A percentile compares a stretch with the other conserved stretches of the same genome.
Conservation (phyloP, 2,329 filamentous ascomycete genomes). For the Penicillium hesseltinei region DNA sequence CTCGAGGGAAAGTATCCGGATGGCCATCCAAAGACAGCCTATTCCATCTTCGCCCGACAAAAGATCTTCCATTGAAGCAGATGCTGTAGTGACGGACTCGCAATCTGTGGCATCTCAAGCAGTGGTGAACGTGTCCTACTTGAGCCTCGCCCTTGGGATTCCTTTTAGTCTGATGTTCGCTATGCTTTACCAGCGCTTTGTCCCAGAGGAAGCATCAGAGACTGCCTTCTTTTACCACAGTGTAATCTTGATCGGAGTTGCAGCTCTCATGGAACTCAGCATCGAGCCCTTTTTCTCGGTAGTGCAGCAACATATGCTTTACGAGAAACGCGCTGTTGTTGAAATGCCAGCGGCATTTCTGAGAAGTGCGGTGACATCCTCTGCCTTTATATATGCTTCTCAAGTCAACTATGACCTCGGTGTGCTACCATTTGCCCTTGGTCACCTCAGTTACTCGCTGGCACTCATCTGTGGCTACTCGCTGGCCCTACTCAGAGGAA, state of each 20-base stretch:
- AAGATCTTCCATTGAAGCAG: slow-evolving; percentile 5
- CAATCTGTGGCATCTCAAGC: slow-evolving; percentile 57
- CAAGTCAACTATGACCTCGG: slow-evolving; percentile 58
- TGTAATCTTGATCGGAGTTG: slow-evolving; percentile 55
- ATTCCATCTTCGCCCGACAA: slow-evolving; percentile 28
- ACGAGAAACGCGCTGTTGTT: slow-evolving; percentile 74
- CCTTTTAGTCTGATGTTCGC: slow-evolving; percentile 64
- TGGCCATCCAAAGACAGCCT: slow-evolving; percentile 81
- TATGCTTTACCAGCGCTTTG: slow-evolving; percentile 62
- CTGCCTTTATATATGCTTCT: slow-evolving; percentile 64
- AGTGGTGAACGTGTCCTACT: slow-evolving; percentile 83
- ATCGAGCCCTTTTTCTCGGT: slow-evolving; percentile 88
- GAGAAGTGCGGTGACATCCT: slow-evolving; percentile 74
- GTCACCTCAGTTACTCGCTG: slow-evolving; percentile 74
- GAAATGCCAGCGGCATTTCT: slow-evolving; percentile 79
- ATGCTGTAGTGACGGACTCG: slow-evolving; percentile 16
- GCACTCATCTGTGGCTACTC: slow-evolving; percentile 70
- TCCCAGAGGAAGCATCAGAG: slow-evolving; percentile 49
- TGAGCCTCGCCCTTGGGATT: slow-evolving; percentile 69
- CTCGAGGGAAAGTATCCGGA: slow-evolving; percentile 81
- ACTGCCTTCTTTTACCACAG: slow-evolving; percentile 65
- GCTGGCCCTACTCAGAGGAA: slow-evolving; percentile 58
- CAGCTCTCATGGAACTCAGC: slow-evolving; percentile 70
- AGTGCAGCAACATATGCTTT: slow-evolving; percentile 76
- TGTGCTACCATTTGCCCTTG: slow-evolving; percentile 83